Base-by-base conservation (phyloP, 2,329 filamentous ascomycete genomes). In the Trichoderma citrinoviride region DNA sequence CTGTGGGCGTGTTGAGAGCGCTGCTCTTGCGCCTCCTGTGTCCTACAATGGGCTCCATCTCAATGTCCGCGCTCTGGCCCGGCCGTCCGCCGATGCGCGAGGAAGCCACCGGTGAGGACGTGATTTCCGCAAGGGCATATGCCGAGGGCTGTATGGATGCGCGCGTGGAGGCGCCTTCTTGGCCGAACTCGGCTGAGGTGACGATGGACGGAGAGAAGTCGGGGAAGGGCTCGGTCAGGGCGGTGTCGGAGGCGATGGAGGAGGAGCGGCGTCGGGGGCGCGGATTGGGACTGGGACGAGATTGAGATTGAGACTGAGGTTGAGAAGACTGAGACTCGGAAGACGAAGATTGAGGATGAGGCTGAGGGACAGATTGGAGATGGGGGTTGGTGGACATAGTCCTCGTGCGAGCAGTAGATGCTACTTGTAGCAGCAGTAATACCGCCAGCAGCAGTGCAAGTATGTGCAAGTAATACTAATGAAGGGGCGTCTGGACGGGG, bases 11-110 rank as follows among this genome's bases (percentile, higher is more conserved):
- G 65, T 70, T 73, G 50, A 70, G 72, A 23, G 85, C 74, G 68
- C 83, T 85, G 76, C 83, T 86, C 65, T 83, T 79, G 52, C 84
- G 83, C 66, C 84, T 81, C 47, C 83, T 81, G 71, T 85, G 83
- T 70, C 83, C 79, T n/a, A 74, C 71, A 67, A 86, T 78, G 43
- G 82, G 76, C 67, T 81, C 83, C 83, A 86, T 86, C 77, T 87
- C 84, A 69, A 86, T 83, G 67, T 81, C 79, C 27, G 47, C 43
- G 49, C 23, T 61, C 68, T 78, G 76, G 68, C 67, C 67, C 47
- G 67, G 65, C 55, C 64, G 60, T 64, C 64, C 62, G 43, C 55
- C 68, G 55, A 63, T 62, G 61, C 61, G 52, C 52, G 55, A 61
- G 40, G 63, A 47, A 43, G 43, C 17, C 23, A 29, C 54, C 46